Evolutionary conservation across 768 basidiomycete genomes (phyloP).

Genomic region (Termitomyces eurrhizus): DNA sequence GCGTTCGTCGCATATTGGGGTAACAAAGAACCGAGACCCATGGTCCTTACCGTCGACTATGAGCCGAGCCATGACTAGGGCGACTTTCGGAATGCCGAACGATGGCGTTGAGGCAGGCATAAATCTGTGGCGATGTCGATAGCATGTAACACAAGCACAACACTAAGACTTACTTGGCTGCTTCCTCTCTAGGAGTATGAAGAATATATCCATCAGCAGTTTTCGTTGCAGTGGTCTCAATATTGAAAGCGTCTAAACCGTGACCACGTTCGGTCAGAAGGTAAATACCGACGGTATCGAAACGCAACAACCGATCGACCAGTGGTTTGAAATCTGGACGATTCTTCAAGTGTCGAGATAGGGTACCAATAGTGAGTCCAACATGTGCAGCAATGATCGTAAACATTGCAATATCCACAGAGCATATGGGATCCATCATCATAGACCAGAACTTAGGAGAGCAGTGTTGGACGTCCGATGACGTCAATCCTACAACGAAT

Average conservation of each 20-base stretch:
- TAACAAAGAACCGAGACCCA: conserved; percentile 51
- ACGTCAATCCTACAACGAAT: conserved; percentile 33
- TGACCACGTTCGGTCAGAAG: conserved; percentile 55
- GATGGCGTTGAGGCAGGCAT: conserved; percentile 56
- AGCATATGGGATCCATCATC: conserved; percentile 49
- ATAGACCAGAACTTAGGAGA: conserved; percentile 49
- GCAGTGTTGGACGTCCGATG: conserved; percentile 44
- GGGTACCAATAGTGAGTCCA: conserved; percentile 50
- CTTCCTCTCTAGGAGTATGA: conserved; percentile 53
- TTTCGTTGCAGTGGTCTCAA: conserved; percentile 57
- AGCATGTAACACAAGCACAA: conserved; percentile 2
- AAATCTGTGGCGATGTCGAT: conserved; percentile 33
- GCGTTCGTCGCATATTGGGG: conserved; percentile 48
- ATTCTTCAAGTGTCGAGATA: conserved; percentile 42
- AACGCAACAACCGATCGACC: conserved; percentile 45
- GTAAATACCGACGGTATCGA: conserved; percentile 51
- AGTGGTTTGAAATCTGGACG: conserved; percentile 48
- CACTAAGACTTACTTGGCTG: conserved; percentile 44
- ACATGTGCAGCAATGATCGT: conserved; percentile 50
- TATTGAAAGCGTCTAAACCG: conserved; percentile 56
- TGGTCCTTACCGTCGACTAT: conserved; percentile 48
- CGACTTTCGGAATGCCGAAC: conserved; percentile 51
- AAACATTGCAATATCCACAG: conserved; percentile 49
- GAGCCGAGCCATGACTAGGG: conserved; percentile 53
- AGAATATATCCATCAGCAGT: conserved; percentile 48